Evolutionary conservation across 768 basidiomycete species (phyloP).

Genomic region (Boletus fagicola): DNA sequence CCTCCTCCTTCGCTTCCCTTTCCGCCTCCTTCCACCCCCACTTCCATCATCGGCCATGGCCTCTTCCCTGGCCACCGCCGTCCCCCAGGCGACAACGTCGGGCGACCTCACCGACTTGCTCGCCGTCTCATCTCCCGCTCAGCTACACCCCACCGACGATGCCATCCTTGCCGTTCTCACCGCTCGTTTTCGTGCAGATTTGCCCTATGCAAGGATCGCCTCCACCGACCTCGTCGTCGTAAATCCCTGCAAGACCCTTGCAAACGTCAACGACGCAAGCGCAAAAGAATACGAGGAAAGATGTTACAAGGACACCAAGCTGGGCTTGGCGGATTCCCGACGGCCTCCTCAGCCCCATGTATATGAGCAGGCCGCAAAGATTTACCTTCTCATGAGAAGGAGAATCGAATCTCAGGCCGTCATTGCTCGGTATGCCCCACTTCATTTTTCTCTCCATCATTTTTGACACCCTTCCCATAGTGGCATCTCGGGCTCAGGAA

Average conservation of each 20-base stretch:
- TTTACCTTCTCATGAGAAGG: constrained; percentile 59
- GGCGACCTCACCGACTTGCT: constrained; percentile 52
- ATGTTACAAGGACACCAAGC: constrained; percentile 51
- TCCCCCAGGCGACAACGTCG: constrained; percentile 40
- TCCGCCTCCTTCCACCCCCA: constrained; percentile 5
- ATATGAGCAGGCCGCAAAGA: constrained; percentile 60
- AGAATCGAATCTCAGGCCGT: constrained; percentile 53
- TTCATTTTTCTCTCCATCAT: constrained; percentile 3
- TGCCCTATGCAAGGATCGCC: constrained; percentile 52
- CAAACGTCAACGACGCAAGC: constrained; percentile 54
- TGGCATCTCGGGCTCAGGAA: constrained; percentile 65
- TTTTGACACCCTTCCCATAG: constrained; percentile 34
- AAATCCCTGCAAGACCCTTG: constrained; percentile 59
- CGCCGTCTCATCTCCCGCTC: constrained; percentile 36
- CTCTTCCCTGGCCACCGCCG: constrained; percentile 31
- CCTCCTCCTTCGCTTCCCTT: constrained; percentile 2
- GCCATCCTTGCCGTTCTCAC: constrained; percentile 52
- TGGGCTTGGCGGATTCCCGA: constrained; percentile 37
- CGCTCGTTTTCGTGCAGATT: constrained; percentile 56
- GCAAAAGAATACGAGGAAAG: constrained; percentile 57
- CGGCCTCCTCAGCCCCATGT: constrained; percentile 54
- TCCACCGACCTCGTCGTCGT: constrained; percentile 52
- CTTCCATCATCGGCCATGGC: constrained; percentile 37
- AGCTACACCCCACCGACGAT: constrained; percentile 55
- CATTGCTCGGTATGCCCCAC: constrained; percentile 46